Base-by-base conservation (phyloP, 1,284 basidiomycete species). In the Cutaneotrichosporon sp. region DNA sequence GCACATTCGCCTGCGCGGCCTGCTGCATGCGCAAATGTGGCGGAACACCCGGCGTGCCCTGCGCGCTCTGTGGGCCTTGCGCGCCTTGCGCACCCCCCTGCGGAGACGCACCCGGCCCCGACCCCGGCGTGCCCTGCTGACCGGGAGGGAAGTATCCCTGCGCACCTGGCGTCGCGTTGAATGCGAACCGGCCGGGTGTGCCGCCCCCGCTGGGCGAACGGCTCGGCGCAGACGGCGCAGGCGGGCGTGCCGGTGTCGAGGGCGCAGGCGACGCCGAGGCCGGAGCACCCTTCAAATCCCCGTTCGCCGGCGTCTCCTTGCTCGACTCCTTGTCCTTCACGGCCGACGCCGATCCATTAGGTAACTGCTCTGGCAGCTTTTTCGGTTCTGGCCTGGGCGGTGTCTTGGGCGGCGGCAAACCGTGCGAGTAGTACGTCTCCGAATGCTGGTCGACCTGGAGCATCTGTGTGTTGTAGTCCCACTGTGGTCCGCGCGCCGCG, bases 391-490 rank as follows among this genome's bases (percentile, higher is more conserved):
- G 41, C 26, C 26, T 42, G 8, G 49, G 45, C 34, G 51, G 49
- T 4, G 52, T 41, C 30, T 26, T 23, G 4, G 51, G 54, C 18
- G 60, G 61, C 8, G 53, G 48, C 47, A 55, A 56, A 4, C 60
- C 62, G 18, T 69, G 72, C 7, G 64, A 66, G 54, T 73, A 75
- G 61, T 73, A 71, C 4, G 63, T 57, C 9, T 47, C 51, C 1
- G 65, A 64, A 9, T 52, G 52, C 9, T 64, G 62, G 53, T 74
- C 72, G 43, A 70, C 64, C 39, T 68, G 68, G 26, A 62, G 61
- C 49, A 60, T 62, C 46, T 74, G 70, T 15, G 73, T 73, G 46
- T 70, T 69, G 54, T 67, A 73, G 55, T 76, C 74, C 69, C 71
- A 74, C 55, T 74, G 73, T 2, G 74, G 74, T 9, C 72, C 73